phyloP scores from a whole-genome alignment of 2,329 filamentous ascomycete species.

The Dothistroma septosporum region DNA sequence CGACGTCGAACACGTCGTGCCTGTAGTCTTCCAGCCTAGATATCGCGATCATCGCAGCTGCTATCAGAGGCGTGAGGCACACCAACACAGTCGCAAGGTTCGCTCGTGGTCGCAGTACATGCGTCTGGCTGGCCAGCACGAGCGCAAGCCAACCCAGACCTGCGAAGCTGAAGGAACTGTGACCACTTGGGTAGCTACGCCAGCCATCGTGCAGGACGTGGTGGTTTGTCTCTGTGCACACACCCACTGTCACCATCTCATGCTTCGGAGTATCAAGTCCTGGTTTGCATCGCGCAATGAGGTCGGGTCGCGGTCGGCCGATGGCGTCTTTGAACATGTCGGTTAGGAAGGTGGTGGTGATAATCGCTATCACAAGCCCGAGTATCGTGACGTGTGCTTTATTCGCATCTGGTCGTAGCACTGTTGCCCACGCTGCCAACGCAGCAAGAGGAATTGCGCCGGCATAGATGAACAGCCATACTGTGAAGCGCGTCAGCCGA shows the following conservation, averaged over 20 bases:
- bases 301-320: conserved; percentile 76
- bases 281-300: conserved; percentile 84
- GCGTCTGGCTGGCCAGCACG: conserved; percentile 56
- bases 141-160: conserved; percentile 68
- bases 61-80: conserved; percentile 53
- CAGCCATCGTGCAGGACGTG: conserved; percentile 76
- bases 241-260: conserved; percentile 56
- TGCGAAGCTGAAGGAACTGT: conserved; percentile 73
- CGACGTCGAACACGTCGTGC: conserved; percentile 62
- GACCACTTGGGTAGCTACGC: conserved; percentile 77
- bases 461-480: conserved; percentile 75
- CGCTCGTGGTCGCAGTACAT: conserved; percentile 55
- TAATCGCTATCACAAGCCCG: conserved; percentile 67
- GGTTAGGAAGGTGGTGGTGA: conserved; percentile 77
- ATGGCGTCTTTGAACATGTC: conserved; percentile 88
- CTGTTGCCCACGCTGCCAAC: conserved; percentile 62
- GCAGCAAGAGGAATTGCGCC: conserved; percentile 65
- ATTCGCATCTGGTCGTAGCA: conserved; percentile 61
- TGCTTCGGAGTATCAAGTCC: conserved; percentile 52
- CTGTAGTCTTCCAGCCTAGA: conserved; percentile 61
- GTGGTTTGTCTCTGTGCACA: conserved; percentile 68
- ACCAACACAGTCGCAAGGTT: conserved; percentile 55
- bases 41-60: conserved; percentile 57
- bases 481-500: conserved; percentile 34
- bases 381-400: conserved; percentile 84